These are phyloP conservation scores for Nyssa sinensis DNA, from an alignment of 148 eudicot genomes.

Conservation along the genomic window DNA sequence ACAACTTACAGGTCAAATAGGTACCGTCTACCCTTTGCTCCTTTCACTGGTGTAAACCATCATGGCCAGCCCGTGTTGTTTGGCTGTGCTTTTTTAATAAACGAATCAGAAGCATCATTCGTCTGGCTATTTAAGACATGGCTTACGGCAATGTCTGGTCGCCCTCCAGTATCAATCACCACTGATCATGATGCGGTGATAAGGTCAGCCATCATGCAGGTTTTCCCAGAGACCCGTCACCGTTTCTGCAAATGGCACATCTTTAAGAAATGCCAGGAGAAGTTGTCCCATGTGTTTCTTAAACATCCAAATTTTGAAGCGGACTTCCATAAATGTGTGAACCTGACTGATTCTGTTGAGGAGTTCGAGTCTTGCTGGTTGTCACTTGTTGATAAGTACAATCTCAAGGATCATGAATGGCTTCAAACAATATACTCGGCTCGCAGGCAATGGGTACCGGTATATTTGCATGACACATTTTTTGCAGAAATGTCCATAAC, in stretches of 20 bases:
- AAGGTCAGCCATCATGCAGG: conserved; percentile 48
- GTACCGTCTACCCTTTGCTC: conserved; percentile 54
- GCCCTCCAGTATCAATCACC: conserved; percentile 50
- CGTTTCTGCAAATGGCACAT: conserved; percentile 71
- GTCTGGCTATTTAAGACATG: conserved; percentile 53
- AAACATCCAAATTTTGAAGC: conserved; percentile 53
- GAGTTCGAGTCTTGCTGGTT: conserved; percentile 60
- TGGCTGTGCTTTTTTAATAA: conserved; percentile 56
- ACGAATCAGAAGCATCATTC: conserved; percentile 54
- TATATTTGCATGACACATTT: conserved; percentile 50
- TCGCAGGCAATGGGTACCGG: conserved; percentile 60
- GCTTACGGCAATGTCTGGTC: conserved; percentile 56
- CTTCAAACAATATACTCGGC: conserved; percentile 38
- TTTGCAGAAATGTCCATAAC: conserved; percentile 67
- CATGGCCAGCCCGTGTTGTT: conserved; percentile 63
- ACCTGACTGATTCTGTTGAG: conserved; percentile 42
- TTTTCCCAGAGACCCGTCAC: conserved; percentile 54
- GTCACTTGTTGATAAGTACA: conserved; percentile 49
- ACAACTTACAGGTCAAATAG: conserved; percentile 62
- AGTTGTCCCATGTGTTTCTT: conserved; percentile 49
- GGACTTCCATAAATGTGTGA: conserved; percentile 60
- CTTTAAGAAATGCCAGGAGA: conserved; percentile 60
- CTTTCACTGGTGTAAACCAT: conserved; percentile 59
- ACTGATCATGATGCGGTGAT: conserved; percentile 54
- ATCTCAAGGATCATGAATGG: conserved; percentile 56